A percentile compares a stretch with the other conserved stretches of the same genome.
Evolutionary conservation across 805 yeast genomes (phyloP).

Genomic region (Zygosaccharomyces siamensis): DNA sequence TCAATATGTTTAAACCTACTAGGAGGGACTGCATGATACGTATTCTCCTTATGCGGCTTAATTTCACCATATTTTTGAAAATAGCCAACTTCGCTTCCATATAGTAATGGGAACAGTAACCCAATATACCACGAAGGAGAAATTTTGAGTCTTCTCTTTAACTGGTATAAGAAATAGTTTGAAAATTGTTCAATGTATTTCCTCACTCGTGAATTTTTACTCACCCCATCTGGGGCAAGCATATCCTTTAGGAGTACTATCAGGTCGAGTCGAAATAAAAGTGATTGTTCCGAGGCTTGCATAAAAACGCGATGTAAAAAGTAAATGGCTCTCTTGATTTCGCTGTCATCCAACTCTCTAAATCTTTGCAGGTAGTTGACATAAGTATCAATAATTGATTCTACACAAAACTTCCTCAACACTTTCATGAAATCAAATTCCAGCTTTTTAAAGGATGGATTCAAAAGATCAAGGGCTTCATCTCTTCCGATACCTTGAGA

Average conservation of each 20-base stretch:
- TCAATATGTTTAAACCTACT: slow-evolving; percentile 25
- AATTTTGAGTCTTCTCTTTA: slow-evolving; percentile 43
- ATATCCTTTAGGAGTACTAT: slow-evolving; percentile 53
- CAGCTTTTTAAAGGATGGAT: slow-evolving; percentile 11
- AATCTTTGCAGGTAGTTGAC: slow-evolving; percentile 56
- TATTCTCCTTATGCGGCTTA: slow-evolving; percentile 19
- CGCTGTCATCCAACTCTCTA: slow-evolving; percentile 54
- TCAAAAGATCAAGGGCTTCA: slow-evolving; percentile 30
- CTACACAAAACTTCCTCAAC: slow-evolving; percentile 34
- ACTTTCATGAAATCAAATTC: slow-evolving; percentile 26
- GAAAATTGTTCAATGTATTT: slow-evolving; percentile 62
- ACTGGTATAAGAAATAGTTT: slow-evolving; percentile 57
- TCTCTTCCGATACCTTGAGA: slow-evolving; percentile 30
- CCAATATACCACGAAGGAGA: slow-evolving; percentile 58
- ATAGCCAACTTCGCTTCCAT: slow-evolving; percentile 41
- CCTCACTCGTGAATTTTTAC: slow-evolving; percentile 43
- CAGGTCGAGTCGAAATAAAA: slow-evolving; percentile 68
- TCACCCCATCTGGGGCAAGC: slow-evolving; percentile 48
- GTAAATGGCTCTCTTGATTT: slow-evolving; percentile 58
- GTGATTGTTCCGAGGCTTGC: slow-evolving; percentile 52
- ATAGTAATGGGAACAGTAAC: slow-evolving; percentile 57
- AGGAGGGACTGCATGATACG: slow-evolving; percentile 19
- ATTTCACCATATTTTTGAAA: slow-evolving; percentile 43
- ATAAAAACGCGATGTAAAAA: slow-evolving; percentile 71
- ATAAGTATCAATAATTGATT: slow-evolving; percentile 59